Evolutionary conservation across 768 basidiomycete species (phyloP).

Genomic region (Lactifluus echinatus): DNA sequence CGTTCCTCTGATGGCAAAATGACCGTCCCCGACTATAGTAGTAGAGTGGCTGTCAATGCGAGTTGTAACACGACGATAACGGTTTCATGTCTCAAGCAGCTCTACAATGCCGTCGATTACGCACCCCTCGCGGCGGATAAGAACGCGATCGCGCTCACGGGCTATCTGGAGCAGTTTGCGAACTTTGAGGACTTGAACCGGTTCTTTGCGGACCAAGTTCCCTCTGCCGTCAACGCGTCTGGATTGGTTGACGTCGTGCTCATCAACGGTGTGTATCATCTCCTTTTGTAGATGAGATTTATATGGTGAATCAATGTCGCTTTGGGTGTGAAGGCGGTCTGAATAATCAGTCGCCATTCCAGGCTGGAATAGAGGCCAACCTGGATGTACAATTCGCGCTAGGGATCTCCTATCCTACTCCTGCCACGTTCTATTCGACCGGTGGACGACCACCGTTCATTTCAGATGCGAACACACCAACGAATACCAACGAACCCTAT

Average conservation of each 20-base stretch:
- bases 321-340: constrained; percentile 9
- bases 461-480: constrained; percentile 4
- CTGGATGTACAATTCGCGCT: constrained; percentile 21
- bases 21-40: not conserved
- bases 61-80: constrained; percentile 32
- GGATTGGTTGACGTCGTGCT: constrained; percentile 46
- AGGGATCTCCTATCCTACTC: constrained; percentile 23
- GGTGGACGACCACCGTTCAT: constrained; percentile 22
- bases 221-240: constrained; percentile 32
- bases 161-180: constrained; percentile 30
- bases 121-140: constrained; percentile 20
- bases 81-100: constrained; percentile 27
- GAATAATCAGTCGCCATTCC: constrained; percentile 14
- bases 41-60: constrained; percentile 24
- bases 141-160: constrained; percentile 30
- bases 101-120: constrained; percentile 30
- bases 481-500: constrained; percentile 17
- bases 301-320: not conserved
- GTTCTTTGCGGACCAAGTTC: constrained; percentile 28
- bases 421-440: constrained; percentile 20
- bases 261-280: constrained; percentile 38
- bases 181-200: constrained; percentile 26
- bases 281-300: not conserved
- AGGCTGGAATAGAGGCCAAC: constrained; percentile 23
- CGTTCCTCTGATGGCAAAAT: not conserved